Conservation (phyloP, 2,329 filamentous ascomycete species). For the Gnomoniopsis sp. region DNA sequence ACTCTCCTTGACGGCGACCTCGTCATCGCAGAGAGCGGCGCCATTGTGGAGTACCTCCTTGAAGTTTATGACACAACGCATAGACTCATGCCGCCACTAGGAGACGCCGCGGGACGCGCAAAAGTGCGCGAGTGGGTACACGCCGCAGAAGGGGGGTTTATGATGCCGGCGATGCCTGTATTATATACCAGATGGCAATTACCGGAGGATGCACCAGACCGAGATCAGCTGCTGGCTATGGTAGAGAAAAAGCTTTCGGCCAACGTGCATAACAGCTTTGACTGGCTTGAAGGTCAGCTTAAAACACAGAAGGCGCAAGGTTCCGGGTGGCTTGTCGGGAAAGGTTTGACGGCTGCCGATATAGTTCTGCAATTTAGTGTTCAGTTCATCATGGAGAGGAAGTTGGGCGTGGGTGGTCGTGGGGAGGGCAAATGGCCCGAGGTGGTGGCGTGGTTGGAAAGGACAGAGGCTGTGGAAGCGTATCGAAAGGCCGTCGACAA, state of each 20-base stretch:
- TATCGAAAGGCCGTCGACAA: not conserved
- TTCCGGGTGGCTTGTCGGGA: not conserved
- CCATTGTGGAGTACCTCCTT: not conserved
- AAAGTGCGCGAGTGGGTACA: not conserved
- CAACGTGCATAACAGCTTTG: not conserved
- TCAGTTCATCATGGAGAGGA: not conserved
- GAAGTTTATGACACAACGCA: not conserved
- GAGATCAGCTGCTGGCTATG: not conserved
- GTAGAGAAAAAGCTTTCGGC: not conserved
- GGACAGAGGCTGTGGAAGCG: not conserved
- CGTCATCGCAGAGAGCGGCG: not conserved
- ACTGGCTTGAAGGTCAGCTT: not conserved
- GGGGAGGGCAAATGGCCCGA: not conserved
- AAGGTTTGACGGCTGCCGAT: not conserved
- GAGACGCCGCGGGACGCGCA: not conserved
- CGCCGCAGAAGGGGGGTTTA: not conserved
- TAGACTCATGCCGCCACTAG: not conserved
- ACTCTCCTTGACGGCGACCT: not conserved
- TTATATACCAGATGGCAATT: not conserved
- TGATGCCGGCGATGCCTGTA: not conserved
- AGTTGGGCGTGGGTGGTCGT: not conserved
- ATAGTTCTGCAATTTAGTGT: not conserved
- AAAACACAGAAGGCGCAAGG: not conserved
- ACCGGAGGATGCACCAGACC: not conserved
- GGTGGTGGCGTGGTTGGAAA: not conserved